Evolutionary conservation across 768 basidiomycete species (phyloP), one percentile per base, ranked within the genome.

Genomic region (Cytidiella melzeri): DNA sequence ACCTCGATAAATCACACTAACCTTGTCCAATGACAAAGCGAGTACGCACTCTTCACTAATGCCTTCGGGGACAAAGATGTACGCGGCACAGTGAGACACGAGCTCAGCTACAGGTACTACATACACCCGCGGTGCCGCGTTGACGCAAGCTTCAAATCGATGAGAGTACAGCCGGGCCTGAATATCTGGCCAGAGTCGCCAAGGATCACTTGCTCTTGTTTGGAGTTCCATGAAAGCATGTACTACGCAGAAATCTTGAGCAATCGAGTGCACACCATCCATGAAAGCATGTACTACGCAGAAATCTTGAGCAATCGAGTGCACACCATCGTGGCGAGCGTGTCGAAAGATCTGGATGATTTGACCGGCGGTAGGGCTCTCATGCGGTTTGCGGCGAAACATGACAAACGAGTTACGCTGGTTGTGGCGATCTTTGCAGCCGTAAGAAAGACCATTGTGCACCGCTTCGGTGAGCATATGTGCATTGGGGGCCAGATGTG

Each of bases 61-160:
- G 11, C 25, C 45, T 4, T 30, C 18, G 0, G 51, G 51, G 1
- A 20, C 41, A 15, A 46, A 52, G 5, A 41, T 42, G 27, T 30
- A 47, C 4, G 45, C 45, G 3, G 51, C 51, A 25, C 45, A 52
- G 39, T 52, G 51, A 20, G 45, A 34, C 7, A 41, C 27, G 12
- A 52, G n/a, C 15, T 41, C 39, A 10, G 34, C 10, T 1, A 19
- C 15, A 12, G 2, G 38, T 1, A 52, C 11, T 1, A 47, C 27
- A 20, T 15, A 15, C 18, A 51, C 0, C 23, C 50, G 39, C n/a
- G n/a, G n/a, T 19, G 23, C 25, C 15, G 7, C n/a, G 24, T 27
- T 13, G 15, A n/a, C 15, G 25, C n/a, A n/a, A n/a, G n/a, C n/a
- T n/a, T n/a, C n/a, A n/a, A n/a, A n/a, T n/a, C n/a, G n/a, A n/a